Percentiles rank a stretch among this genome's conserved stretches.
These are phyloP conservation scores for Solanum hybrid DNA, from an alignment of 305 asterid species.

Conservation along the genomic window DNA sequence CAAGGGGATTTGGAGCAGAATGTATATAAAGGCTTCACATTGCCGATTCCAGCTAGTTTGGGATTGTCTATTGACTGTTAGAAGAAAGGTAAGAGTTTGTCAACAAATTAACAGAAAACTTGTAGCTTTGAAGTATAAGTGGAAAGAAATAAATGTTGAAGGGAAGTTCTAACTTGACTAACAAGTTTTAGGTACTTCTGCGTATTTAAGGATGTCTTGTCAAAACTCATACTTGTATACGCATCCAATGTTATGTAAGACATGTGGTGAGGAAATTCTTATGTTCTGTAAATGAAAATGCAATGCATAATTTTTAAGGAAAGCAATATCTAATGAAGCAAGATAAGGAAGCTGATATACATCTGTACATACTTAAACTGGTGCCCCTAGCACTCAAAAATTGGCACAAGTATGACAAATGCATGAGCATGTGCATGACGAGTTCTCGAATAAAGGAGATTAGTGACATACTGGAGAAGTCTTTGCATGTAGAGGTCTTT, in stretches of 20 bases:
- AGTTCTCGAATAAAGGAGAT: background rate
- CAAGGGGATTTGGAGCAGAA: background rate
- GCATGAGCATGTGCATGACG: background rate
- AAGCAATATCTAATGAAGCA: background rate
- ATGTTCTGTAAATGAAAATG: background rate
- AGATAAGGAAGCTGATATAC: background rate
- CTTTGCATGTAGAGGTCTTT: background rate
- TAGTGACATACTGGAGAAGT: background rate
- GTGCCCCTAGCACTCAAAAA: background rate
- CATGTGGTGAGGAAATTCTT: background rate
- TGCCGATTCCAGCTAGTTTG: background rate
- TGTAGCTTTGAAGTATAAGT: background rate
- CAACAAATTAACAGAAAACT: background rate
- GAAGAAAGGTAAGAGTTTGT: background rate
- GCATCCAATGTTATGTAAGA: background rate
- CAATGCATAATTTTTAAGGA: background rate
- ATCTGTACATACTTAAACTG: background rate
- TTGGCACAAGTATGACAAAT: background rate
- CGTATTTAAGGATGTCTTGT: background rate
- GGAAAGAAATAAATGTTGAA: background rate
- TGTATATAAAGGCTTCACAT: background rate
- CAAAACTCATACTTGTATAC: background rate
- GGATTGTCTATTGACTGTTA: background rate
- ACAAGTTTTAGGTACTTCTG: background rate
- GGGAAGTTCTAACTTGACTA: background rate